Evolutionary conservation across 495 filamentous ascomycete genomes (phyloP).

Genomic region (Oidiodendron maius): DNA sequence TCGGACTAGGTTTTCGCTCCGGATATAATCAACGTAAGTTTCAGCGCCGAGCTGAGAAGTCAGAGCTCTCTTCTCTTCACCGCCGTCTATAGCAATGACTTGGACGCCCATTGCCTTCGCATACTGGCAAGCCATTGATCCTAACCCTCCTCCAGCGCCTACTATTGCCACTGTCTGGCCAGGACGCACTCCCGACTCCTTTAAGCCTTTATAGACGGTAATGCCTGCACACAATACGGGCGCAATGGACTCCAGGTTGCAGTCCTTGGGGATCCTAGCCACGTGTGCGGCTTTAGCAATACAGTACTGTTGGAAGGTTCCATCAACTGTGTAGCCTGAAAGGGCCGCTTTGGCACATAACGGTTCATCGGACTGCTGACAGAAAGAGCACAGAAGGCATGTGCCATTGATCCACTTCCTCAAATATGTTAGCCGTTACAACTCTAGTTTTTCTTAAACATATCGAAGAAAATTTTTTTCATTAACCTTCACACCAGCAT

Average conservation of each 20-base stretch:
- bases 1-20: constrained; percentile 65
- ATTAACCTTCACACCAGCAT: constrained; percentile 75
- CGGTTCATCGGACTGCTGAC: constrained; percentile 63
- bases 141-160: constrained; percentile 83
- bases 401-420: constrained; percentile 73
- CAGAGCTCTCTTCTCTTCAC: constrained; percentile 70
- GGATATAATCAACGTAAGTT: constrained; percentile 73
- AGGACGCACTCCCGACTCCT: constrained; percentile 67
- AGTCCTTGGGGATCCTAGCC: constrained; percentile 68
- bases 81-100: constrained; percentile 72
- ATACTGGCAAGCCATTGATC: constrained; percentile 77
- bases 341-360: constrained; percentile 67
- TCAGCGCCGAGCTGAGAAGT: constrained; percentile 61
- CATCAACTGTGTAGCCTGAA: constrained; percentile 88
- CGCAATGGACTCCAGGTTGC: constrained; percentile 69
- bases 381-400: constrained; percentile 75
- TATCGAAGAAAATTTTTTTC: neutral
- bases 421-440: neutral
- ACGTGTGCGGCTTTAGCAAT: constrained; percentile 81
- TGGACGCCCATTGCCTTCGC: constrained; percentile 83
- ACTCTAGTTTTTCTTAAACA: neutral
- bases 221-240: constrained; percentile 85
- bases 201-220: constrained; percentile 90
- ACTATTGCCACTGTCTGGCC: constrained; percentile 82
- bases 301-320: constrained; percentile 87